Conservation (phyloP, 2,329 filamentous ascomycete species). For the Fusarium bulbicola region DNA sequence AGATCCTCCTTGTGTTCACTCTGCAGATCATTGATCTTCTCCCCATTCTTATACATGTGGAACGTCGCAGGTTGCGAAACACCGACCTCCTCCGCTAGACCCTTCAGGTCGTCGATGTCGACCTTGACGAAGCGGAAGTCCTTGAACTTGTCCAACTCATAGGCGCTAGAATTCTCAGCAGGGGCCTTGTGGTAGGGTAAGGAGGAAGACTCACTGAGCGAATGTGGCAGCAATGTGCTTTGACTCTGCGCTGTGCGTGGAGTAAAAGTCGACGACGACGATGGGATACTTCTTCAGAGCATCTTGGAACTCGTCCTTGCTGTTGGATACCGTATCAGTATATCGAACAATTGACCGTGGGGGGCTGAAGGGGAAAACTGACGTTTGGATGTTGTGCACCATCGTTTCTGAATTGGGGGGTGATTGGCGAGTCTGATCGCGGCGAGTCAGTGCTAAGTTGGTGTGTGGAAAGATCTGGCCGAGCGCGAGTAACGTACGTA, state of each 20-base stretch:
- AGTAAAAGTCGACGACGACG: constrained; percentile 29
- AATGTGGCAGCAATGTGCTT: constrained; percentile 25
- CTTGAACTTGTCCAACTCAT: constrained; percentile 31
- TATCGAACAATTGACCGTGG: fast-evolving
- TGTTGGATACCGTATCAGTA: background rate
- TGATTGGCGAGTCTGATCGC: background rate
- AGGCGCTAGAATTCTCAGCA: background rate
- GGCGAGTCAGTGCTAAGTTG: constrained; percentile 1
- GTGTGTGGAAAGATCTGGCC: background rate
- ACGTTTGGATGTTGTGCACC: constrained; percentile 32
- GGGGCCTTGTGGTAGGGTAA: fast-evolving
- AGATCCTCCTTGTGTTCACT: constrained; percentile 12
- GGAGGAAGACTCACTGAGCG: constrained; percentile 1
- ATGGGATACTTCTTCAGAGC: constrained; percentile 11
- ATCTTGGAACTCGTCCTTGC: constrained; percentile 29
- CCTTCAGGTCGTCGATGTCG: constrained; percentile 24
- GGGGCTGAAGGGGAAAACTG: background rate
- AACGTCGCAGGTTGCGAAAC: constrained; percentile 14
- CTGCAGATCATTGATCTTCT: constrained; percentile 24
- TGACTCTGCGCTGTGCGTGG: constrained; percentile 11
- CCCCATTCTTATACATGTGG: constrained; percentile 20
- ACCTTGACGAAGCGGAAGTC: constrained; percentile 30
- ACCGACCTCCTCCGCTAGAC: constrained; percentile 3
- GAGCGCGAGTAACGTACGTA: background rate
- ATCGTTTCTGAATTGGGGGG: constrained; percentile 11